Evolutionary conservation across 1,139 yeast species (phyloP), one percentile per base, ranked within the genome.

Genomic region (Suhomyces kunorum): DNA sequence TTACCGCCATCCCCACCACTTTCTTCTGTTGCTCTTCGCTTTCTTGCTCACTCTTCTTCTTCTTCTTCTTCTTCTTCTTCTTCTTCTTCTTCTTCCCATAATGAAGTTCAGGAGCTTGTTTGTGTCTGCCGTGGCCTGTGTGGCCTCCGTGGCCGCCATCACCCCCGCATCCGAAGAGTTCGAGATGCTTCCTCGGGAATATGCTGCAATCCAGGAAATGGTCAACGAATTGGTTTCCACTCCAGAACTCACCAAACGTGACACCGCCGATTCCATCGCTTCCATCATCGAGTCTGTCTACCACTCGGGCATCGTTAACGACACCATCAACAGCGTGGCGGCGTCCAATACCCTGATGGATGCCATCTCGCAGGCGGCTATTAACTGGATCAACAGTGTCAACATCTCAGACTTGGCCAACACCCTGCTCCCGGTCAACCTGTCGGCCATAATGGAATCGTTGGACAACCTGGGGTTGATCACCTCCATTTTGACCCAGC

Each of bases 271-370:
- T 24, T 30, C 43, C 9, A 15, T 47, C 12, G 44, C 34, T 18
- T 35, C 37, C 15, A 19, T 47, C 32, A 46, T 54, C 5, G 48
- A 47, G 20, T 51, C 58, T 9, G 45, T 65, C 3, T 61, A 56
- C 39, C 36, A 47, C 16, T 65, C 74, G 1, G 68, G 67, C 1
- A 42, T 70, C 9, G 47, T 71, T 15, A 48, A 55, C 15, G 57
- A 58, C 19, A 50, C 65, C 6, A 46, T 71, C 32, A 57, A 61
- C 34, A 63, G 56, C 32, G 54, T 69, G 4, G 70, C n/a, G n/a
- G n/a, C n/a, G n/a, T n/a, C 75, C 0, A 48, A 41, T 53, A 7
- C 46, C 53, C 26, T 58, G 32, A 54, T 63, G 43, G 56, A 61
- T 36, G 50, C 43, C 24, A 41, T 65, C 12, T 59, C 61, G 8